phyloP scores from a whole-genome alignment of 768 basidiomycete genomes.

The Boletus rubroflammeus region DNA sequence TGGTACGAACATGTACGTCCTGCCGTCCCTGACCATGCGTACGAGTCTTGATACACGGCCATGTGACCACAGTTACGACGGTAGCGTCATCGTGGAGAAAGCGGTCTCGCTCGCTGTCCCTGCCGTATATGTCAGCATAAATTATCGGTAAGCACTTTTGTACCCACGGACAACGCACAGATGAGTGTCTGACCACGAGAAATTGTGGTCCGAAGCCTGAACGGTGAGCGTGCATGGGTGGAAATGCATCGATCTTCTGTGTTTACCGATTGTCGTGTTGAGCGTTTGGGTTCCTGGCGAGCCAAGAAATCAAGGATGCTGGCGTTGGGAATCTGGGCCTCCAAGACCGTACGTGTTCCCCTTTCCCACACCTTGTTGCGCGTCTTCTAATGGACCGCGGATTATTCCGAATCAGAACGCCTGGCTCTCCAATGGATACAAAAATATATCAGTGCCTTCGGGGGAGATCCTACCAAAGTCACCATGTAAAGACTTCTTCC shows the following conservation, averaged over 20 bases:
- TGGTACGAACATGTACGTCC: slow-evolving; percentile 12
- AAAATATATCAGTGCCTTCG: slow-evolving; percentile 54
- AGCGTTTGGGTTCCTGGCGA: slow-evolving; percentile 41
- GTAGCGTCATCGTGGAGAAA: slow-evolving; percentile 30
- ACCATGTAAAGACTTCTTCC: slow-evolving; percentile 18
- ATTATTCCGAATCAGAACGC: slow-evolving; percentile 20
- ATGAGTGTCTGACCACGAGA: neutral
- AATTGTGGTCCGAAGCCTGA: neutral
- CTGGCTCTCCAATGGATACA: slow-evolving; percentile 54
- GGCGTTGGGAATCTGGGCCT: slow-evolving; percentile 48
- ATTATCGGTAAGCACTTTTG: slow-evolving; percentile 35
- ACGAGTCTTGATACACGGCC: neutral
- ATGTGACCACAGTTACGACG: slow-evolving; percentile 7
- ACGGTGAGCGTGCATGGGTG: neutral
- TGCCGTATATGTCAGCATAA: slow-evolving; percentile 38
- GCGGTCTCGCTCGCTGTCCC: slow-evolving; percentile 32
- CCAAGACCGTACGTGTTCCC: slow-evolving; percentile 35
- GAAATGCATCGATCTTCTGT: neutral
- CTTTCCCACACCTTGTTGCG: neutral
- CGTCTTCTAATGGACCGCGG: neutral
- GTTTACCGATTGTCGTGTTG: neutral
- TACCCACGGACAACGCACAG: neutral
- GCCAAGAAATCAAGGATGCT: slow-evolving; percentile 37
- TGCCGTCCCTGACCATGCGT: too few relatives aligned
- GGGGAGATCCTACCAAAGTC: slow-evolving; percentile 52